Evolutionary conservation across 805 yeast species (phyloP).

Genomic region (Myxozyma geophila): DNA sequence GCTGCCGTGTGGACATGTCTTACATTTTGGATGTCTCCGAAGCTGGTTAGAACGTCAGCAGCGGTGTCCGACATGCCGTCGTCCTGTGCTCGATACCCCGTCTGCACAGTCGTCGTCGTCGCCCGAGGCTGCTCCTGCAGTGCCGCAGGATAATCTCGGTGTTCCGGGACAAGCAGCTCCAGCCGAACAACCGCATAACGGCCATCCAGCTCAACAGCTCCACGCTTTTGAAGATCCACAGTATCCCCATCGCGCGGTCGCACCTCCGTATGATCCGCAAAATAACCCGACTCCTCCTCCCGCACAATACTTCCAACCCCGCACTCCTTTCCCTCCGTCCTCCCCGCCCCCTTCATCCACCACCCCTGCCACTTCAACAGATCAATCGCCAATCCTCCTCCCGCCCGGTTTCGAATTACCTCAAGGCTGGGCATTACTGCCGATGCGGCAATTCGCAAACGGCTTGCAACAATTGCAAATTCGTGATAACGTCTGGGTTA

Average conservation of each 20-base stretch:
- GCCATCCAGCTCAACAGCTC: no score
- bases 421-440: slow-evolving; percentile 38
- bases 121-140: neutral
- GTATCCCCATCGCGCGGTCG: no score
- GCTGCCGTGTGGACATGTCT: slow-evolving; percentile 80
- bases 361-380: neutral
- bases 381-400: slow-evolving; percentile 16
- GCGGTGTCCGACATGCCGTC: slow-evolving; percentile 90
- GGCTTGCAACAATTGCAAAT: slow-evolving; percentile 34
- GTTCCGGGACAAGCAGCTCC: slow-evolving; percentile 3
- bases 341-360: neutral
- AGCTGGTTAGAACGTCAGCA: slow-evolving; percentile 93
- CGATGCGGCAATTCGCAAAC: slow-evolving; percentile 37
- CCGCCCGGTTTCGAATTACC: slow-evolving; percentile 34
- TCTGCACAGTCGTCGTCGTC: slow-evolving; percentile 2
- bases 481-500: slow-evolving; percentile 35
- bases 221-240: no score
- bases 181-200: no score
- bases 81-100: slow-evolving; percentile 57
- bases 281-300: slow-evolving; percentile 1
- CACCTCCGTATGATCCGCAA: neutral
- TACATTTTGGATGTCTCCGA: slow-evolving; percentile 87
- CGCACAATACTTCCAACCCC: slow-evolving; percentile 11
- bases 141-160: slow-evolving; percentile 1
- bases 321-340: neutral